Base-by-base conservation (phyloP, 257 asterid genomes). In the Gentiana straminea region DNA sequence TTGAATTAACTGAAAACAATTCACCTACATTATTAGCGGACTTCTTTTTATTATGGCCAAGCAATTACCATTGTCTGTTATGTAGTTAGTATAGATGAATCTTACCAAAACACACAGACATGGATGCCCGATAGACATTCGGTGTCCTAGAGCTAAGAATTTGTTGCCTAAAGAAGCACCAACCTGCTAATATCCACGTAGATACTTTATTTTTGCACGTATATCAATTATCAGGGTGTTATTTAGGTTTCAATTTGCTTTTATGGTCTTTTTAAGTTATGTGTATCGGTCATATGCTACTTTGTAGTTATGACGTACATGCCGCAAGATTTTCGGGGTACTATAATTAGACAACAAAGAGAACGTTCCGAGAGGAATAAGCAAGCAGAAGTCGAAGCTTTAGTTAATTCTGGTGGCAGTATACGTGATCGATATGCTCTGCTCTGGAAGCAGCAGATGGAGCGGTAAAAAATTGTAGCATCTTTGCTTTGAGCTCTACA, bases 311-410 rank as follows among this genome's bases (percentile, higher is more conserved):
- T 87, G 97, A 86, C 97, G 59, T 92, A 92, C 51, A 81, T 88
- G 97, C 97, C 97, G 56, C 98, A 88, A 88, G 98, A 92, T 62
- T 92, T 92, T 62, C 84, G 98, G 62, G 98, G 98, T 43, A 75
- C 94, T 8, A 67, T 92, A 61, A 92, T 92, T 48, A 81, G 93
- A 82, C 97, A 92, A 72, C 98, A 92, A 69, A 83, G 82, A 80
- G 98, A 91, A 77, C 95, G 95, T 5, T 91, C 98, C 2, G 98
- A 88, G 98, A 81, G 86, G 81, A 87, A 83, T 74, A 91, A 87
- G 64, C 97, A 88, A 71, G 94, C 93, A 35, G 88, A 70, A 69
- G 62, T 91, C 70, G 94, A 91, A 68, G 85, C 88, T 60, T 67
- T 91, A 63, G 63, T 83, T 70, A 85, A 70, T 66, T 72, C 95